Conservation (phyloP, 2,329 filamentous ascomycete species). For the Aspergillus phoenicis region DNA sequence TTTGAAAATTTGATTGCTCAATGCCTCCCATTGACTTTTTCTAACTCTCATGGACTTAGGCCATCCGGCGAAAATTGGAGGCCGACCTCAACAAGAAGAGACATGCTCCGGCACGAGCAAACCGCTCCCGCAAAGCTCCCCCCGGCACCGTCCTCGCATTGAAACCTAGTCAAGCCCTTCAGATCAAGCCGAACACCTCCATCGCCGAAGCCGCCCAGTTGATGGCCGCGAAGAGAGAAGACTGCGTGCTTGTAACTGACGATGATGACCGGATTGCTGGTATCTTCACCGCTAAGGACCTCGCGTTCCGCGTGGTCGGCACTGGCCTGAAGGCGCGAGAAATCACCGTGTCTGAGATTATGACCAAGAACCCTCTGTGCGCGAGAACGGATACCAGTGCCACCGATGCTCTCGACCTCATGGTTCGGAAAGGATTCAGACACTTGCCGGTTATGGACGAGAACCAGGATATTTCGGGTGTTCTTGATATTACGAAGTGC, state of each 20-base stretch:
- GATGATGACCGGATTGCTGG: conserved; percentile 97
- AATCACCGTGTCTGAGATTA: conserved; percentile 95
- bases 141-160: conserved; percentile 94
- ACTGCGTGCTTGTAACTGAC: conserved; percentile 96
- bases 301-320: conserved; percentile 95
- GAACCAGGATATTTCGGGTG: conserved; percentile 98
- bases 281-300: conserved; percentile 98
- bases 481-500: conserved; percentile 98
- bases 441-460: conserved; percentile 99
- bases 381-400: conserved; percentile 97
- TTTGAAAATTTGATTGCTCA: neutral
- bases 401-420: conserved; percentile 93
- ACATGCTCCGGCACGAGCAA: conserved; percentile 73
- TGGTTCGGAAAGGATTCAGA: conserved; percentile 97
- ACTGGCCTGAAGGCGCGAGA: conserved; percentile 84
- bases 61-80: conserved; percentile 95
- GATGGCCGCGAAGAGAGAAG: conserved; percentile 98
- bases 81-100: conserved; percentile 98
- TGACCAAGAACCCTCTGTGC: conserved; percentile 99
- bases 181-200: conserved; percentile 93
- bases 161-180: conserved; percentile 90
- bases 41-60: conserved; percentile 56
- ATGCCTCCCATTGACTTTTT: conserved; percentile 2
- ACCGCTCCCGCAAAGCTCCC: conserved; percentile 87
- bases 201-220: conserved; percentile 96